phyloP scores from a whole-genome alignment of 306 rosid genomes.

The Arachis stenosperma region DNA sequence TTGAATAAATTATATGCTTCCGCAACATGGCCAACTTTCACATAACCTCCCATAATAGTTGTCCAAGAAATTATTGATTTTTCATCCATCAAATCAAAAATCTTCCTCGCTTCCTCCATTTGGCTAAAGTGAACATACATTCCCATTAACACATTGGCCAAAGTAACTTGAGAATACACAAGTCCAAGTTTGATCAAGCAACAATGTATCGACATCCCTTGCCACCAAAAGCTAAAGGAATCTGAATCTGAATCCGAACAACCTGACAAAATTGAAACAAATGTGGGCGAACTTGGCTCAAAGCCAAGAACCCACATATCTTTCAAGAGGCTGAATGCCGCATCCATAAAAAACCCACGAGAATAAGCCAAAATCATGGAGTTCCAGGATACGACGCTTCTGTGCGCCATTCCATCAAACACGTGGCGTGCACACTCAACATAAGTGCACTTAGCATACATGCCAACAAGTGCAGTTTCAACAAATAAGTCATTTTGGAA shows the following conservation, averaged over 20 bases:
- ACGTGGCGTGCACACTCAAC: constrained; percentile 38
- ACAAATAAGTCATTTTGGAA: constrained; percentile 49
- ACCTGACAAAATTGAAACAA: constrained; percentile 49
- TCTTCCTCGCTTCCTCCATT: constrained; percentile 43
- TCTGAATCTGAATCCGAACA: constrained; percentile 23
- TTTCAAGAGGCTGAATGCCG: constrained; percentile 42
- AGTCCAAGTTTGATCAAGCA: constrained; percentile 50
- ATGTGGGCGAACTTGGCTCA: constrained; percentile 44
- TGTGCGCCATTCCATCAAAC: constrained; percentile 58
- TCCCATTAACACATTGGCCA: constrained; percentile 48
- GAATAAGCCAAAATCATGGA: constrained; percentile 64
- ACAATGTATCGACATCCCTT: constrained; percentile 45
- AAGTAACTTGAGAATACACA: constrained; percentile 40
- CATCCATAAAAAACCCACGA: constrained; percentile 45
- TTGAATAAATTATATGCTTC: constrained; percentile 45
- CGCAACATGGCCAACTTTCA: constrained; percentile 30
- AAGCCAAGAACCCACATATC: constrained; percentile 53
- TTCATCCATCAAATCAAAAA: constrained; percentile 48
- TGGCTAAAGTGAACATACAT: constrained; percentile 46
- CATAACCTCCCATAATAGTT: constrained; percentile 51
- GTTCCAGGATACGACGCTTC: constrained; percentile 67
- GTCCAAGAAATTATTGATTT: constrained; percentile 55
- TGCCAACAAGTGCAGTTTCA: constrained; percentile 51
- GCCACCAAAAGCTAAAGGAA: constrained; percentile 11
- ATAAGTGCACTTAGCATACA: constrained; percentile 51